These are phyloP conservation scores for Arctium minus DNA, from an alignment of 129 eudicot species.

Conservation along the genomic window DNA sequence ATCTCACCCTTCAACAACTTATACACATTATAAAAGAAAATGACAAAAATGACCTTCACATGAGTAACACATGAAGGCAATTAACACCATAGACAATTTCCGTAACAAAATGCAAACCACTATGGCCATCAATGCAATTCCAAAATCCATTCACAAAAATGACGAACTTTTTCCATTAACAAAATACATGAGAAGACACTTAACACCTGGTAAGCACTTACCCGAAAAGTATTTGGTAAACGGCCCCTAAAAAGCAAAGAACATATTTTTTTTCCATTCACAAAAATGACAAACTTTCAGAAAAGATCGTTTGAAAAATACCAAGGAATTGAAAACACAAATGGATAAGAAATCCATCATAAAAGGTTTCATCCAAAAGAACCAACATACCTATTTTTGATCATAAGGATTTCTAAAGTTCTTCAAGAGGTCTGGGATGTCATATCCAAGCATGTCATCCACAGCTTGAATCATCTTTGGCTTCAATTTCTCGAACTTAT, in stretches of 20 bases:
- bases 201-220: too few relatives aligned
- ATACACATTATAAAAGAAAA: too few relatives aligned
- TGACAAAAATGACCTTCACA: too few relatives aligned
- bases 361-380: background rate
- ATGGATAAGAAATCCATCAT: slow-evolving; percentile 30
- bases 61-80: too few relatives aligned
- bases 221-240: too few relatives aligned
- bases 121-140: too few relatives aligned
- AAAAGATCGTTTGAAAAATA: background rate
- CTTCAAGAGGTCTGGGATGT: slow-evolving; percentile 74
- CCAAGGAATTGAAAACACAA: background rate
- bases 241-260: background rate
- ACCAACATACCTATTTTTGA: background rate
- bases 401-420: slow-evolving; percentile 76
- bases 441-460: slow-evolving; percentile 93
- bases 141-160: too few relatives aligned
- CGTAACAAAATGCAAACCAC: too few relatives aligned
- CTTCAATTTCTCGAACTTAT: slow-evolving; percentile 91
- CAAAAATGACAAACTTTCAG: background rate
- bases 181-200: too few relatives aligned
- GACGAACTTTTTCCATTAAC: too few relatives aligned
- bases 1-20: too few relatives aligned
- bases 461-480: slow-evolving; percentile 85
- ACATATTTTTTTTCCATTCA: background rate
- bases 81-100: too few relatives aligned